Conservation (phyloP, 1,139 yeast genomes). For the Debaryomycetaceae sp. region DNA sequence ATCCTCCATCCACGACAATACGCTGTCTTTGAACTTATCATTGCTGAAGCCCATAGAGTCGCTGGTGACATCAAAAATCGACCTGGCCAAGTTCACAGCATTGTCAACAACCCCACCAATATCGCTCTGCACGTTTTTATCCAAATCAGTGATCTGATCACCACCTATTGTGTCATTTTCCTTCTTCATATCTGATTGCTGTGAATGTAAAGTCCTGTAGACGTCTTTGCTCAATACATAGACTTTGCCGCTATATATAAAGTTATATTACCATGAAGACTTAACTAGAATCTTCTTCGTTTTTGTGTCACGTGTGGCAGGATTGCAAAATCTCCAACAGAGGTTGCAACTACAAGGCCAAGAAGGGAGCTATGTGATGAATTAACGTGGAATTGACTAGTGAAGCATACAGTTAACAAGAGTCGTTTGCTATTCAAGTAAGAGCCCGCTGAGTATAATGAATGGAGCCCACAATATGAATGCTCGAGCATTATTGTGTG, state of each 20-base stretch:
- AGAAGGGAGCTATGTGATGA: too few species aligned
- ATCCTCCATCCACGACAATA: slow-evolving; percentile 15
- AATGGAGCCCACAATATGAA: too few species aligned
- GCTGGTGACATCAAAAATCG: slow-evolving; percentile 19
- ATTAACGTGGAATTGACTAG: too few species aligned
- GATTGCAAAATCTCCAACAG: neutral
- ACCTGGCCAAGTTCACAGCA: slow-evolving; percentile 9
- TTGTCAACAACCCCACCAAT: neutral
- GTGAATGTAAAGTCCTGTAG: too few species aligned
- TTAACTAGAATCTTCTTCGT: neutral
- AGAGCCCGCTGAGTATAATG: too few species aligned
- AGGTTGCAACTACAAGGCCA: neutral
- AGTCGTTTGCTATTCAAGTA: too few species aligned
- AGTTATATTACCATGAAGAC: neutral
- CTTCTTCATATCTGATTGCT: neutral
- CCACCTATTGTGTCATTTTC: neutral
- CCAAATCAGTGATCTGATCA: neutral
- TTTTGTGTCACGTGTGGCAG: neutral
- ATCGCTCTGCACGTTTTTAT: neutral
- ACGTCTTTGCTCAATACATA: neutral
- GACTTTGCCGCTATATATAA: neutral
- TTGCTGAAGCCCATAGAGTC: slow-evolving; percentile 23
- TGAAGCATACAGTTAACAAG: too few species aligned
- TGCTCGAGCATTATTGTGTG: too few species aligned
- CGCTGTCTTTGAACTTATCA: slow-evolving; percentile 19